Evolutionary conservation across 2,329 filamentous ascomycete genomes (phyloP).

Genomic region (Cordyceps cateniannulata): DNA sequence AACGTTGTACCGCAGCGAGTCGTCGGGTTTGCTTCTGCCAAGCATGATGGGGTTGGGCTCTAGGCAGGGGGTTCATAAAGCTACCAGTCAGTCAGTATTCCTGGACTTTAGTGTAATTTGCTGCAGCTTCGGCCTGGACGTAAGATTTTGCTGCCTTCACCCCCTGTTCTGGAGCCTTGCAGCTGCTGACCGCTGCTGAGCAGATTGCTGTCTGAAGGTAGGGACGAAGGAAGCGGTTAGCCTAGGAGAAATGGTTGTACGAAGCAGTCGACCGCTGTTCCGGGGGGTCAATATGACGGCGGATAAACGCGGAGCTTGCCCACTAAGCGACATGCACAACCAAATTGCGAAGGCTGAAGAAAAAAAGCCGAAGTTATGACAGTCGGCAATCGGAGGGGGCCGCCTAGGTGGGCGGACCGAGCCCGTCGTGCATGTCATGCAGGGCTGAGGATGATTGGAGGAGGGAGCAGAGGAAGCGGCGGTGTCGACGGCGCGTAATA

Average conservation of each 20-base stretch:
- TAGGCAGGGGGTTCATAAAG: not conserved
- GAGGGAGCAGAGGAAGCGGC: not conserved
- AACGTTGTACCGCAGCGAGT: not conserved
- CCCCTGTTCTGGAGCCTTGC: not conserved
- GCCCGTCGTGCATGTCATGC: not conserved
- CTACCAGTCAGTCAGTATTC: not conserved
- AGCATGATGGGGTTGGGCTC: not conserved
- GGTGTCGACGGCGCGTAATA: not conserved
- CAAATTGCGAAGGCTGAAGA: not conserved
- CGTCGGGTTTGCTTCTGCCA: not conserved
- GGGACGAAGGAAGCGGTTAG: not conserved
- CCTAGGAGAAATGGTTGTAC: not conserved
- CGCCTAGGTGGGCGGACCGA: not conserved
- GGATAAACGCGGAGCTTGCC: not conserved
- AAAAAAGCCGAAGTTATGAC: not conserved
- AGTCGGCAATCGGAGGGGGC: slow-evolving; percentile 8
- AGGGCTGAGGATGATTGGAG: not conserved
- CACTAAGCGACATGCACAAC: not conserved
- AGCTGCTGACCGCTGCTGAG: not conserved
- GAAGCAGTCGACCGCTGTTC: not conserved
- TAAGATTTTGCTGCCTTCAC: not conserved
- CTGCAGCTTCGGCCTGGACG: not conserved
- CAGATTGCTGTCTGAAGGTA: not conserved
- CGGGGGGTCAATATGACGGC: not conserved
- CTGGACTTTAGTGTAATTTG: not conserved